A percentile compares a stretch with the other conserved stretches of the same genome.
These are phyloP conservation scores for Pseudozyma tsukubaensis DNA, from an alignment of 1,284 basidiomycete species.

Conservation along the genomic window DNA sequence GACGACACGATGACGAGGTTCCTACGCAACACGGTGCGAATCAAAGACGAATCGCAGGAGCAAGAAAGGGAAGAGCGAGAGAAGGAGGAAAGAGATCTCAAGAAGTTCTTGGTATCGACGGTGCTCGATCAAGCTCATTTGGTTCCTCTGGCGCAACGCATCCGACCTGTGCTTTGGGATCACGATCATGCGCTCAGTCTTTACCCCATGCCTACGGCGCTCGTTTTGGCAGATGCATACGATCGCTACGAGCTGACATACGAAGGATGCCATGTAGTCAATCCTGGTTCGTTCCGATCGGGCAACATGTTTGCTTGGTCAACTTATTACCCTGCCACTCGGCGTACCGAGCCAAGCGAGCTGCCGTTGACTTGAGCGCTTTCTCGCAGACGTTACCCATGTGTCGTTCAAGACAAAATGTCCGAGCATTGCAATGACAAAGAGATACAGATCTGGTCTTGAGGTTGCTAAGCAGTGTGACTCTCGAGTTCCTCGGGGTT, in stretches of 20 bases:
- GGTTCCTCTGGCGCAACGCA: slow-evolving; percentile 79
- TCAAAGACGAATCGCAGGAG: slow-evolving; percentile 56
- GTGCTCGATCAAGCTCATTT: slow-evolving; percentile 74
- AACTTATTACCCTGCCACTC: slow-evolving; percentile 68
- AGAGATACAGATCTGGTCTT: too few species aligned
- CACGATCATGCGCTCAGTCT: slow-evolving; percentile 91
- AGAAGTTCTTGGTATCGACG: slow-evolving; percentile 64
- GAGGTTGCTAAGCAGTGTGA: too few species aligned
- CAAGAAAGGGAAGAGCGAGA: slow-evolving; percentile 52
- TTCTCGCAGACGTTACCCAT: not conserved
- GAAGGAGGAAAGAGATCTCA: slow-evolving; percentile 51
- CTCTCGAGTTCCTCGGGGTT: too few species aligned
- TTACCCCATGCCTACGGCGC: slow-evolving; percentile 93
- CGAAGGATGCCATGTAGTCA: slow-evolving; percentile 98
- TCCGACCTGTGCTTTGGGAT: slow-evolving; percentile 89
- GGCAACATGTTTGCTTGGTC: slow-evolving; percentile 66
- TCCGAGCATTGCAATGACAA: too few species aligned
- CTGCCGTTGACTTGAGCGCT: too few species aligned
- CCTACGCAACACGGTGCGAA: slow-evolving; percentile 77
- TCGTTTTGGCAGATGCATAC: slow-evolving; percentile 96
- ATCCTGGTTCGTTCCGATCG: slow-evolving; percentile 77
- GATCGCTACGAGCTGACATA: slow-evolving; percentile 96
- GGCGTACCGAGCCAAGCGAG: slow-evolving; percentile 65
- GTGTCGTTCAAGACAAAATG: too few species aligned
- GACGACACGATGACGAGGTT: slow-evolving; percentile 94